phyloP scores from a whole-genome alignment of 2,329 filamentous ascomycete genomes.

The Nothophoma quercina region DNA sequence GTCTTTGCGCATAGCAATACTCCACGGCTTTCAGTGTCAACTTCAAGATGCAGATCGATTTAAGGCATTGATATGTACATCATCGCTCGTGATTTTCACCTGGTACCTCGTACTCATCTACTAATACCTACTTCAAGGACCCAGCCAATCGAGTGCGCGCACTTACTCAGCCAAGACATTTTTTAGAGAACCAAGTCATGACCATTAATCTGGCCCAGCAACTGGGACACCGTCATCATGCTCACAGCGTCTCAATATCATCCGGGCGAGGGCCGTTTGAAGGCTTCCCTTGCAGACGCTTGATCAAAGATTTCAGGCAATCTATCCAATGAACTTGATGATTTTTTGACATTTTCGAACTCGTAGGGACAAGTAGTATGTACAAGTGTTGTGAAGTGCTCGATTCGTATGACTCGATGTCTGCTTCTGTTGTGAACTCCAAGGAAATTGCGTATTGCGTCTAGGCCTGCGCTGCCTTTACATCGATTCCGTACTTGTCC shows the following conservation, averaged over 20 bases:
- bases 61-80: too few species aligned
- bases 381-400: conserved; percentile 24
- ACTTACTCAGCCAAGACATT: background rate
- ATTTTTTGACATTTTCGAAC: conserved; percentile 14
- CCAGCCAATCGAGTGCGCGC: background rate
- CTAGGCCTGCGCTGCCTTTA: conserved; percentile 53
- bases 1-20: too few species aligned
- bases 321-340: background rate
- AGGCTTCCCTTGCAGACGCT: too few species aligned
- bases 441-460: conserved; percentile 28
- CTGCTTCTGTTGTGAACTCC: conserved; percentile 27
- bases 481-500: conserved; percentile 87
- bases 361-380: conserved; percentile 23
- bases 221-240: too few species aligned
- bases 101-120: background rate
- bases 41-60: too few species aligned
- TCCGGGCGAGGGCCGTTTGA: too few species aligned
- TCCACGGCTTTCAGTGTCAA: too few species aligned
- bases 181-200: background rate
- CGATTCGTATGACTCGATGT: conserved; percentile 20
- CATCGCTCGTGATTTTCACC: too few species aligned
- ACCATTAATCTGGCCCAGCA: background rate
- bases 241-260: too few species aligned
- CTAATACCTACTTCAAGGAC: too few species aligned
- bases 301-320: background rate